These are phyloP conservation scores for Bisporella sp. DNA, from an alignment of 2,329 filamentous ascomycete genomes.

Conservation along the genomic window DNA sequence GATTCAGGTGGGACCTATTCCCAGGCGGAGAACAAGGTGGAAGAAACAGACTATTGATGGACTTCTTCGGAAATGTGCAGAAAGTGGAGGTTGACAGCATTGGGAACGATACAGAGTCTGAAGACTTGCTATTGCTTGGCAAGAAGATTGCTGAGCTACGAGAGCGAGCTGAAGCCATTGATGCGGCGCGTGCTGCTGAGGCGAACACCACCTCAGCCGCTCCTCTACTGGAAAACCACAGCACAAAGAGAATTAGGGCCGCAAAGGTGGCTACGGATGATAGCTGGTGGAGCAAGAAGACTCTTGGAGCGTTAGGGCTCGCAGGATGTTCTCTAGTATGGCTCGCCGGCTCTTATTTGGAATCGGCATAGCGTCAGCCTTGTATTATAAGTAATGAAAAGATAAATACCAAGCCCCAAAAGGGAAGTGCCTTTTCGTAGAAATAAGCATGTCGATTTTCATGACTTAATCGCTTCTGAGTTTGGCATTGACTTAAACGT, in stretches of 20 bases:
- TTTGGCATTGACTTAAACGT: no score
- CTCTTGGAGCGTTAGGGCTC: constrained; percentile 53
- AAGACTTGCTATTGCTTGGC: constrained; percentile 72
- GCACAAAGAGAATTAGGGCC: constrained; percentile 34
- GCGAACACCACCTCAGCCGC: constrained; percentile 19
- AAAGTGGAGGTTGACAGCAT: constrained; percentile 76
- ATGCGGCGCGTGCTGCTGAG: constrained; percentile 9
- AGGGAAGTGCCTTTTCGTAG: no score
- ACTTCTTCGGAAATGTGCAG: constrained; percentile 98
- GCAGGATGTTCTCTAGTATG: constrained; percentile 55
- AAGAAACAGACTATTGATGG: constrained; percentile 75
- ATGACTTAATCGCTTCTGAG: no score
- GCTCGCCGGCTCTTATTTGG: constrained; percentile 47
- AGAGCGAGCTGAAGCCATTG: constrained; percentile 26
- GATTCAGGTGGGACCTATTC: constrained; percentile 93
- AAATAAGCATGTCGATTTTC: no score
- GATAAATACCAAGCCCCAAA: no score
- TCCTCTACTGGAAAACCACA: constrained; percentile 8
- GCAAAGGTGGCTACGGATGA: constrained; percentile 58
- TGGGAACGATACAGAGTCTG: constrained; percentile 44
- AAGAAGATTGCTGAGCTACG: constrained; percentile 52
- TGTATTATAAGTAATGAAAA: no score
- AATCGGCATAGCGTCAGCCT: no score
- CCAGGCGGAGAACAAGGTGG: constrained; percentile 72
- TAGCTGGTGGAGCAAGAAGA: constrained; percentile 61